These are phyloP conservation scores for Barnettozyma sp. DNA, from an alignment of 805 yeast species.

Conservation along the genomic window DNA sequence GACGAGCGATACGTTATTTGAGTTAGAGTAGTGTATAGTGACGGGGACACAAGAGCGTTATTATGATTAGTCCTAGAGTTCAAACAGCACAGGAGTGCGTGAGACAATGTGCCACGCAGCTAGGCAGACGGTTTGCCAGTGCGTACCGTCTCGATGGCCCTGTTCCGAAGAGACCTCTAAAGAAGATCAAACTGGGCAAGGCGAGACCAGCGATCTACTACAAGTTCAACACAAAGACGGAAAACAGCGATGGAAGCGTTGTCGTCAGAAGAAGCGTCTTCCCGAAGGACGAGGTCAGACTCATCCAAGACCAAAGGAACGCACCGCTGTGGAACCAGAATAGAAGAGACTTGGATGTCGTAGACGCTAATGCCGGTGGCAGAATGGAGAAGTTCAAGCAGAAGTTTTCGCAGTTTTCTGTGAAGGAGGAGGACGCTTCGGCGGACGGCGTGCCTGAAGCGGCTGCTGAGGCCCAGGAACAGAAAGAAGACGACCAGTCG, in stretches of 20 bases:
- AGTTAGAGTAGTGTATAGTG: too few species aligned
- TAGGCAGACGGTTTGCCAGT: conserved; percentile 10
- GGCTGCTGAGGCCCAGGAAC: too few species aligned
- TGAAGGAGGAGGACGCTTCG: conserved; percentile 26
- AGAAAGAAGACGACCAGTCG: too few species aligned
- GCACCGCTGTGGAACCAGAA: conserved; percentile 85
- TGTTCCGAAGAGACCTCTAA: conserved; percentile 49
- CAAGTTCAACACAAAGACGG: conserved; percentile 84
- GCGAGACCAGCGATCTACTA: conserved; percentile 92
- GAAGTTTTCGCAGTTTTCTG: conserved; percentile 49
- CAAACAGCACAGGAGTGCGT: too few species aligned
- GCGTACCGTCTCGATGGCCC: conserved; percentile 18
- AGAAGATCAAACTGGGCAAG: conserved; percentile 68
- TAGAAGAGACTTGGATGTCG: conserved; percentile 64
- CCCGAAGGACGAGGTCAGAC: conserved; percentile 79
- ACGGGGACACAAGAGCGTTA: not conserved
- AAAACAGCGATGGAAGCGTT: conserved; percentile 91
- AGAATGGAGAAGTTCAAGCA: conserved; percentile 68
- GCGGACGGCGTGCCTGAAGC: conserved; percentile 6
- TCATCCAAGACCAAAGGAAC: conserved; percentile 85
- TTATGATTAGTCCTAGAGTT: conserved; percentile 7
- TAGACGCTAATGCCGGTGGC: conserved; percentile 81
- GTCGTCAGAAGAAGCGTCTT: conserved; percentile 74
- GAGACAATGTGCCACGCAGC: conserved; percentile 4
- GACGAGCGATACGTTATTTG: too few species aligned